These are phyloP conservation scores for Epichloe glyceriae DNA, from an alignment of 2,329 filamentous ascomycete species.

Conservation along the genomic window DNA sequence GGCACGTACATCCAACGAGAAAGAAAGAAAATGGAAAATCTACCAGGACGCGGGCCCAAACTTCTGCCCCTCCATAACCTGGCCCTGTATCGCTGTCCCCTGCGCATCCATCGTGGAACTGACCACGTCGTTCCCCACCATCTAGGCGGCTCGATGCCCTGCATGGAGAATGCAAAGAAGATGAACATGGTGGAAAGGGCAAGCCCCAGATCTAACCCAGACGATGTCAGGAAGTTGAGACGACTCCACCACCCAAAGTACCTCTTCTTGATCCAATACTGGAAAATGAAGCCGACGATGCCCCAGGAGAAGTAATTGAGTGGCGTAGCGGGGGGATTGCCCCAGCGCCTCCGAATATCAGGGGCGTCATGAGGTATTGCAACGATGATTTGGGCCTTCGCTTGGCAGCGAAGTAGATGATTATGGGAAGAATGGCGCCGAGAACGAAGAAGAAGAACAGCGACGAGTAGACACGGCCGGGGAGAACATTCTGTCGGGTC, in stretches of 20 bases:
- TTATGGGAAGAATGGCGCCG: conserved; percentile 39
- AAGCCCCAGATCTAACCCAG: conserved; percentile 55
- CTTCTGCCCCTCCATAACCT: conserved; percentile 37
- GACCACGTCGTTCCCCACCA: conserved; percentile 58
- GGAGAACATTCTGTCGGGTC: conserved; percentile 50
- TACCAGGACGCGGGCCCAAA: conserved; percentile 50
- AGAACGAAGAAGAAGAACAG: conserved; percentile 48
- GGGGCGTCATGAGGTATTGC: conserved; percentile 44
- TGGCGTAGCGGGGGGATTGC: conserved; percentile 54
- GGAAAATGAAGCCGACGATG: conserved; percentile 57
- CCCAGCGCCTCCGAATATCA: conserved; percentile 48
- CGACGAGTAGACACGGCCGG: conserved; percentile 46
- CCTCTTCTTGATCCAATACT: conserved; percentile 51
- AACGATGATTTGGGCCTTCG: conserved; percentile 37
- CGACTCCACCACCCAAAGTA: conserved; percentile 60
- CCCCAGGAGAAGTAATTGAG: conserved; percentile 67
- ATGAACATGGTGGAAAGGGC: conserved; percentile 54
- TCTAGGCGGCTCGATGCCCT: conserved; percentile 43
- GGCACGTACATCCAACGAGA: neutral
- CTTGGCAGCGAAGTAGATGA: conserved; percentile 36
- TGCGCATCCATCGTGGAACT: conserved; percentile 47
- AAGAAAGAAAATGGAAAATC: neutral
- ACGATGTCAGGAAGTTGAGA: conserved; percentile 60
- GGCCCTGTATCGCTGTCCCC: conserved; percentile 44
- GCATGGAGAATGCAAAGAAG: conserved; percentile 56